Evolutionary conservation across 2,329 filamentous ascomycete genomes (phyloP), one percentile per base, ranked within the genome.

Genomic region (Fusarium sp.): DNA sequence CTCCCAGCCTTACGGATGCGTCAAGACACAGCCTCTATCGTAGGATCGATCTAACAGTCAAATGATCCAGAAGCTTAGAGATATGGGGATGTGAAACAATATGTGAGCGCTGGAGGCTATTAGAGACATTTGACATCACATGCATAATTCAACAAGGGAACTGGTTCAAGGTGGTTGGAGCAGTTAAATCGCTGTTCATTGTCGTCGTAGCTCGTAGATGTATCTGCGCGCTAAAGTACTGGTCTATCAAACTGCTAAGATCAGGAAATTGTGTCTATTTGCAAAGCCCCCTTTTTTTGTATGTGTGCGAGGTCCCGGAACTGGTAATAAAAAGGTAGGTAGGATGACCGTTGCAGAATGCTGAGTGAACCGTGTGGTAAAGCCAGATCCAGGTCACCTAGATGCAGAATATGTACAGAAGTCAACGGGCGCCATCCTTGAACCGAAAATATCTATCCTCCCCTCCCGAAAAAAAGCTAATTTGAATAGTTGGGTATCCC

Each of bases 331-430:
- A 58, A 51, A 34, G 47, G 66, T 72, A 69, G 49, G 40, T 49
- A 67, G 38, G 30, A 41, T 55, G 38, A 61, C 67, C 34, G 32
- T 56, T 29, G 34, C 27, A 15, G 34, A 55, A 56, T 49, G 16
- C 40, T 69, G 48, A 20, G 6, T 22, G 18, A 29, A 51, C 51
- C 13, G n/a, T 22, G 49, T 27, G 24, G 49, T 45, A 40, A 46
- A 29, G 38, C 54, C 46, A 64, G 29, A 56, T 62, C 52, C 58
- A 48, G 51, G 67, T 45, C 62, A 65, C 54, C 58, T 65, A 72
- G 61, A 70, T 72, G 71, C 58, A 64, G 65, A 73, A 76, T 78
- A 78, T 78, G 70, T 79, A 78, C 76, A 79, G 49, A 75, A 76
- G 62, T 69, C 57, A 67, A 66, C 38, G 53, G 69, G 70, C 73